phyloP scores from a whole-genome alignment of 2,329 filamentous ascomycete species.

The Madurella fahalii region DNA sequence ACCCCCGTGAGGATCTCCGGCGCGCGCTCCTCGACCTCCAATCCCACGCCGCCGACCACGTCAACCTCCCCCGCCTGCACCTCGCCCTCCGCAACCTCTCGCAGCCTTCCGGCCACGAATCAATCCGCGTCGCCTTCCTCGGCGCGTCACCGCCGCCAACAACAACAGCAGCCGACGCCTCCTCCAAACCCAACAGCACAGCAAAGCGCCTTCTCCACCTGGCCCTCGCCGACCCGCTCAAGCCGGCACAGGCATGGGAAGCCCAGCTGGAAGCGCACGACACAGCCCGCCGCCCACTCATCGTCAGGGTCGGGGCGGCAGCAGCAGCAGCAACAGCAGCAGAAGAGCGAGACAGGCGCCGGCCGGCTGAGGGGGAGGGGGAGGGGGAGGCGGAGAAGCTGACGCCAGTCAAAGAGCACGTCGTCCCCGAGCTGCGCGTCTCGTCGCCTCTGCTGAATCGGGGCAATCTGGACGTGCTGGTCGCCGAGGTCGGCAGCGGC shows the following conservation, averaged over 20 bases:
- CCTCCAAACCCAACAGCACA: conserved; percentile 39
- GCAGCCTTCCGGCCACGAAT: conserved; percentile 53
- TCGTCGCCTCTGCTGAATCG: conserved; percentile 59
- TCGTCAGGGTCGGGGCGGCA: conserved; percentile 53
- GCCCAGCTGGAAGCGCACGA: conserved; percentile 51
- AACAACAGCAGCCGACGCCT: conserved; percentile 18
- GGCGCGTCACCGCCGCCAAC: conserved; percentile 35
- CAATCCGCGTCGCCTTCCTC: conserved; percentile 56
- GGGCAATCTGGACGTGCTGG: conserved; percentile 60
- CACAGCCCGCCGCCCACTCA: conserved; percentile 48
- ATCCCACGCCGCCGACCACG: conserved; percentile 54
- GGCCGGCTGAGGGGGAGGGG: neutral
- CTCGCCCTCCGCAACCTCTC: conserved; percentile 64
- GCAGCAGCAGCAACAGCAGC: conserved; percentile 19
- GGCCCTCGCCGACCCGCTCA: conserved; percentile 66
- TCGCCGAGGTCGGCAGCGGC: conserved; percentile 45
- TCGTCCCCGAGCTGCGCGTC: conserved; percentile 56
- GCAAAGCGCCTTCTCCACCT: conserved; percentile 65
- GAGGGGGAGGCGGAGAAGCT: conserved; percentile 6
- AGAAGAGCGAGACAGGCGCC: neutral
- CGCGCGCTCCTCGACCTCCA: conserved; percentile 57
- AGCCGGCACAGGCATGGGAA: conserved; percentile 63
- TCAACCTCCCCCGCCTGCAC: conserved; percentile 67
- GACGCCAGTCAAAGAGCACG: conserved; percentile 28
- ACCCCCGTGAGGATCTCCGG: conserved; percentile 53